Evolutionary conservation across 257 asterid species (phyloP), one percentile per base, ranked within the genome.

Genomic region (Fraxinus pennsylvanica): DNA sequence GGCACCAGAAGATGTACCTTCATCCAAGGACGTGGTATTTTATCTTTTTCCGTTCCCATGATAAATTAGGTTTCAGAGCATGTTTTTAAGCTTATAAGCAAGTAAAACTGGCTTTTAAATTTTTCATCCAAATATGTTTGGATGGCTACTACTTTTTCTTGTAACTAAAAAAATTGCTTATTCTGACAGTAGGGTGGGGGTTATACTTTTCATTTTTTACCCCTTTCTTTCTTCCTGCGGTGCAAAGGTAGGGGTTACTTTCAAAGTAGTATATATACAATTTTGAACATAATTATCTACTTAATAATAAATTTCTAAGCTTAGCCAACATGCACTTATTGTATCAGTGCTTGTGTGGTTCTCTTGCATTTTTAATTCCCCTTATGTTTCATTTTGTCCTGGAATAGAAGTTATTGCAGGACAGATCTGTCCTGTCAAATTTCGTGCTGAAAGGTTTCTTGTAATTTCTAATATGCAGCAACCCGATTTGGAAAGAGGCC

Each of bases 21-120:
- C 83, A 10, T 83, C 86, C 22, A 79, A 76, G 75, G 81, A 76
- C 14, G 83, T 83, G 86, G 86, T 83, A 83, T 29, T 45, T 45
- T 38, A 21, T 72, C 27, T 25, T 72, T 25, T 3, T 25, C 12
- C 59, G 0, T 21, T 38, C 59, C n/a, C 39, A 27, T 72, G 33
- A 72, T 50, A 72, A 25, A 72, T 72, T 25, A 43, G 32, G 76
- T n/a, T 25, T 19, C 6, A 39, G 59, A 30, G 21, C 15, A 43
- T 72, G 6, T 1, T 39, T 43, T 43, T 10, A 10, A 9, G 47
- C 47, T 41, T 41, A 9, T 10, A 39, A 39, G 45, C 13, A 9
- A 39, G 45, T 41, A 25, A 36, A 17, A 50, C 59, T 14, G 1
- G n/a, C 61, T 15, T 50, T 50, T 13, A 50, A 15, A 4, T 50